Evolutionary conservation across 345 rosid genomes (phyloP).

Genomic region (Ailanthus altissimus): DNA sequence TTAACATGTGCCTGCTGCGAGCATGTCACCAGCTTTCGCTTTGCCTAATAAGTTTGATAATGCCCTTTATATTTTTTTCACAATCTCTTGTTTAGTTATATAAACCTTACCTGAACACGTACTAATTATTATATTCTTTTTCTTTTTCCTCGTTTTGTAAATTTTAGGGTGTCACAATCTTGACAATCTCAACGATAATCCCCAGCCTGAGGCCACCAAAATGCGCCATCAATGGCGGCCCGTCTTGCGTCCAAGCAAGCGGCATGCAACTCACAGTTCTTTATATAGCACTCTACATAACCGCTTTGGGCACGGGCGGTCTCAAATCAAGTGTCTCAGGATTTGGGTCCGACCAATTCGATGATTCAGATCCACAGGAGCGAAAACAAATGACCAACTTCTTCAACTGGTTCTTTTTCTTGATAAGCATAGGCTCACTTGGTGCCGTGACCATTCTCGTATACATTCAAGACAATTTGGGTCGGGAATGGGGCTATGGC

Average conservation of each 20-base stretch:
- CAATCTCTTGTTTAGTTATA: neutral
- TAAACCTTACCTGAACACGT: neutral
- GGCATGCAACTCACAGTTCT: conserved; percentile 64
- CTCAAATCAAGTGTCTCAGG: conserved; percentile 96
- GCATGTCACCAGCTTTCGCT: neutral
- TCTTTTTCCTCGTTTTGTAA: conserved; percentile 11
- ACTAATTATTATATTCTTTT: neutral
- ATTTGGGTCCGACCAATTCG: conserved; percentile 94
- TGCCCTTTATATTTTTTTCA: neutral
- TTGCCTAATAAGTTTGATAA: conserved; percentile 15
- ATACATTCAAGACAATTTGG: conserved; percentile 82
- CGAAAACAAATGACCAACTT: conserved; percentile 64
- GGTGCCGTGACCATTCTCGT: conserved; percentile 82
- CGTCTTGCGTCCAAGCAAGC: conserved; percentile 60
- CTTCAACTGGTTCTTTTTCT: conserved; percentile 95
- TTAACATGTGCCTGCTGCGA: neutral
- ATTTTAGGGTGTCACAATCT: conserved; percentile 71
- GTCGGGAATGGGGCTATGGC: conserved; percentile 92
- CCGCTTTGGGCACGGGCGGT: conserved; percentile 94
- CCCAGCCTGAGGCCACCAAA: conserved; percentile 83
- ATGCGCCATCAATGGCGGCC: conserved; percentile 40
- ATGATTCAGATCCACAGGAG: conserved; percentile 68
- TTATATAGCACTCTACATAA: conserved; percentile 71
- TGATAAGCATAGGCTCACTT: conserved; percentile 81
- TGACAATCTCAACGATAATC: conserved; percentile 79